phyloP scores from a whole-genome alignment of 2,329 filamentous ascomycete genomes.

The Didymella arachidicola region DNA sequence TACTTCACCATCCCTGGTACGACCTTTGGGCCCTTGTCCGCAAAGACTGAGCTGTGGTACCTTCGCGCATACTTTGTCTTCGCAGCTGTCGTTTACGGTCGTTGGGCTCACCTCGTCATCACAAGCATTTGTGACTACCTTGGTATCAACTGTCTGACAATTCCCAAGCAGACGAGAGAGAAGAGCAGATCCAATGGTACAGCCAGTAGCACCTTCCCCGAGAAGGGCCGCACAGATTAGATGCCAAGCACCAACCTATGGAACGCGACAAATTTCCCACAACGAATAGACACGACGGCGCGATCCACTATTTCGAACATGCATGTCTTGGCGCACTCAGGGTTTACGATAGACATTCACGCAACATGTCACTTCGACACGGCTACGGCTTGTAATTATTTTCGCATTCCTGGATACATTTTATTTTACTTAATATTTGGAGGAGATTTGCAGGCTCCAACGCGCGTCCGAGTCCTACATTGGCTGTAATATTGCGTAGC shows the following conservation, averaged over 20 bases:
- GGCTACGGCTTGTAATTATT: conserved; percentile 15
- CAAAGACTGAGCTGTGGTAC: conserved; percentile 76
- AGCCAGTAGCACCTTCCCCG: conserved; percentile 37
- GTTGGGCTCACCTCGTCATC: conserved; percentile 92
- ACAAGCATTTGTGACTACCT: conserved; percentile 90
- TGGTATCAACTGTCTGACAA: conserved; percentile 93
- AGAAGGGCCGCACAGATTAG: conserved; percentile 47
- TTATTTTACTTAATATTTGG: conserved; percentile 20
- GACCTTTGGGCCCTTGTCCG: conserved; percentile 67
- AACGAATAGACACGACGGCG: conserved; percentile 16
- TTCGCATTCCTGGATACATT: conserved; percentile 11
- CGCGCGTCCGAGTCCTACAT: background rate
- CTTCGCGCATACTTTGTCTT: conserved; percentile 86
- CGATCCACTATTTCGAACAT: conserved; percentile 13
- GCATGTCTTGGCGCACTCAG: conserved; percentile 17
- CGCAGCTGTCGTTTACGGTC: conserved; percentile 83
- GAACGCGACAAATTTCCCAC: background rate
- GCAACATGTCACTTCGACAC: conserved; percentile 11
- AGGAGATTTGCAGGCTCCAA: conserved; percentile 1
- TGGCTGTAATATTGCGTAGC: conserved; percentile 13
- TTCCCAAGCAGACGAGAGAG: conserved; percentile 55
- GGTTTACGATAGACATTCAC: conserved; percentile 18
- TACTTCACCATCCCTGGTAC: conserved; percentile 59
- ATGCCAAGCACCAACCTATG: background rate
- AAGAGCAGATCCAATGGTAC: conserved; percentile 41